Evolutionary conservation across 495 filamentous ascomycete genomes (phyloP), one percentile per base, ranked within the genome.

Genomic region (Penicillium malachiteum): DNA sequence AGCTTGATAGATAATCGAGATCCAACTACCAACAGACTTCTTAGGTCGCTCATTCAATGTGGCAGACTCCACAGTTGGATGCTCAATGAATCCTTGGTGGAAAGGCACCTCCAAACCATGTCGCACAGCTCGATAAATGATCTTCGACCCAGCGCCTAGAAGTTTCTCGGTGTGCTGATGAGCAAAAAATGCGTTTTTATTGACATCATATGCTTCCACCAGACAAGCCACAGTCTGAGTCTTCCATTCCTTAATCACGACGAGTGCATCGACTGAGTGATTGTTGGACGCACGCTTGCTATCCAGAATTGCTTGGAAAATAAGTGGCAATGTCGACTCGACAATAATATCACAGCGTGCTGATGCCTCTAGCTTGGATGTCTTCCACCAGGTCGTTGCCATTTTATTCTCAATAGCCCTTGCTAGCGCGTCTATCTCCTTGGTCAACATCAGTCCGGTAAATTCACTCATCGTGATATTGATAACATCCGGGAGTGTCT

Each of bases 1-100:
- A 1, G 44, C 55, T 17, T 59, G 56, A 35, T 65, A 62, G 10
- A 65, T 65, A 3, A 55, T 52, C 3, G 58, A 57, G 7, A 67
- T 63, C 46, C 44, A 60, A 11, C 48, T 48, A 1, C 68, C 68
- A 21, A 71, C 60, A 0, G 65, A 54, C 48, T 57, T 64, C 49
- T 59, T 59, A n/a, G 16, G 6, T 49, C 17, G 31, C 32, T 30
- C 31, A 35, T 17, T 41, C 34, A 5, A 26, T 26, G 21, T 26
- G 21, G 21, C 21, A 4, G 21, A 26, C 21, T 26, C 21, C 2
- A 26, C 21, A 26, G 21, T 26, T 26, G 67, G 63, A 39, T 68
- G 66, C 44, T 69, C 66, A 16, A 52, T 44, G 13, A 64, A 40
- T 3, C 65, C 60, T 11, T 43, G 48, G 49, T 64, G 65, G 7